phyloP scores from a whole-genome alignment of 192 early-diverging fungal species.

The Rhizoclosmatium sp. region DNA sequence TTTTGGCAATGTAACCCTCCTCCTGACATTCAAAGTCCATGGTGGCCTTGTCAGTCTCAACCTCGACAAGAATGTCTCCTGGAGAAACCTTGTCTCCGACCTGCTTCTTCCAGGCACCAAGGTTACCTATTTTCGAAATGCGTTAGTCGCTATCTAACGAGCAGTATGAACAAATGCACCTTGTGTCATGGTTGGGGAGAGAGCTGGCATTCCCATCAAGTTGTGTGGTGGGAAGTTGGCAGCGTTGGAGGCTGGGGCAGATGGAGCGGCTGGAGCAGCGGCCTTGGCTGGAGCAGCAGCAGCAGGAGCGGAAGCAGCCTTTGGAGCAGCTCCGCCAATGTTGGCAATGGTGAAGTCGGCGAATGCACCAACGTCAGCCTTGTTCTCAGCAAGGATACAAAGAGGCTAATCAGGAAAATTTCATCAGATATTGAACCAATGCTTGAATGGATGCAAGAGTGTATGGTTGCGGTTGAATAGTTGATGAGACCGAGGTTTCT shows the following conservation, averaged over 20 bases:
- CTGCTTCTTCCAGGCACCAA: slow-evolving; percentile 92
- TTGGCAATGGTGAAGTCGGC: slow-evolving; percentile 69
- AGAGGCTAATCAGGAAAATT: slow-evolving; percentile 66
- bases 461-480: too few relatives aligned
- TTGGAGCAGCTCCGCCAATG: slow-evolving; percentile 36
- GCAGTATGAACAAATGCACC: slow-evolving; percentile 47
- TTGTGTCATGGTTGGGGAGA: slow-evolving; percentile 97
- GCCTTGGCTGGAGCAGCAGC: slow-evolving; percentile 30
- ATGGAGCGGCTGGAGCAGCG: slow-evolving; percentile 39
- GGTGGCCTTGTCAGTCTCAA: slow-evolving; percentile 99
- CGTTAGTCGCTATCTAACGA: background rate
- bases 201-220: slow-evolving; percentile 91
- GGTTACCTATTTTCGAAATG: slow-evolving; percentile 58
- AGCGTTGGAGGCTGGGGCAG: slow-evolving; percentile 13
- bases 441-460: background rate
- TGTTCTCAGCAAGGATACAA: slow-evolving; percentile 89
- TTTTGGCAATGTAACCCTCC: slow-evolving; percentile 94
- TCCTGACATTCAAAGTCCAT: slow-evolving; percentile 99
- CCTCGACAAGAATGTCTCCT: slow-evolving; percentile 92
- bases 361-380: slow-evolving; percentile 87
- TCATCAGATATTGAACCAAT: background rate
- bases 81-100: slow-evolving; percentile 88
- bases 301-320: slow-evolving; percentile 23
- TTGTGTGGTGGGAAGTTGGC: slow-evolving; percentile 74
- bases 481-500: too few relatives aligned